Evolutionary conservation across 2,329 filamentous ascomycete genomes (phyloP).

Genomic region (Drechslerella coelobrocha): DNA sequence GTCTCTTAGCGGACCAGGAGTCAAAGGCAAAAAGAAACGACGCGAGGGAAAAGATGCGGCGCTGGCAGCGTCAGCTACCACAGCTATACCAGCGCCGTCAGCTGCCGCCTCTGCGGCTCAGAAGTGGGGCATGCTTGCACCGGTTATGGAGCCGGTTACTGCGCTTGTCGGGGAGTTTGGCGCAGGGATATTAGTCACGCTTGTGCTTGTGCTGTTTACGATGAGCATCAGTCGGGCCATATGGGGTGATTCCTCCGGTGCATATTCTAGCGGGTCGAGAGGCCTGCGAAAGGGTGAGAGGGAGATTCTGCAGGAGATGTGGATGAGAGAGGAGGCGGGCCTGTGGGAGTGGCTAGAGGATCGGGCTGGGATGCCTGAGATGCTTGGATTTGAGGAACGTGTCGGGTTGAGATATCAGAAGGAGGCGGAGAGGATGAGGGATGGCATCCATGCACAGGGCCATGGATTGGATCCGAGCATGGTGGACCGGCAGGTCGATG

Average conservation of each 20-base stretch:
- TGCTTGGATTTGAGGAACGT: constrained; percentile 66
- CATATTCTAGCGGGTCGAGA: constrained; percentile 48
- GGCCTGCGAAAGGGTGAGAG: constrained; percentile 62
- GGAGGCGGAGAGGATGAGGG: constrained; percentile 59
- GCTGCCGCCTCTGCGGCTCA: constrained; percentile 50
- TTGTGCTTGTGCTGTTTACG: constrained; percentile 77
- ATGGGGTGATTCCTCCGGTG: constrained; percentile 53
- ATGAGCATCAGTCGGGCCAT: constrained; percentile 67
- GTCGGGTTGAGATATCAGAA: constrained; percentile 56
- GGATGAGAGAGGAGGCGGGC: constrained; percentile 84
- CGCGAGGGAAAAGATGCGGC: constrained; percentile 65
- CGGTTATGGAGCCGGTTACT: constrained; percentile 55
- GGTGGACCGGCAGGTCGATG: constrained; percentile 74
- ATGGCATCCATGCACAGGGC: constrained; percentile 67
- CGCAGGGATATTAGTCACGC: constrained; percentile 84
- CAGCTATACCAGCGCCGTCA: constrained; percentile 55
- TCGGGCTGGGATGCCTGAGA: constrained; percentile 66
- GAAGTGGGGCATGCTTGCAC: constrained; percentile 55
- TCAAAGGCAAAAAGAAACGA: constrained; percentile 57
- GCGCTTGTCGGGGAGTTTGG: constrained; percentile 61
- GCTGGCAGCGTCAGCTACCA: constrained; percentile 61
- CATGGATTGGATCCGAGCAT: constrained; percentile 65
- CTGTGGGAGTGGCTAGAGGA: constrained; percentile 95
- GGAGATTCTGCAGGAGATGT: constrained; percentile 89
- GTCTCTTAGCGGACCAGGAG: constrained; percentile 60